Evolutionary conservation across 305 asterid species (phyloP).

Genomic region (Nicotiana rustica): DNA sequence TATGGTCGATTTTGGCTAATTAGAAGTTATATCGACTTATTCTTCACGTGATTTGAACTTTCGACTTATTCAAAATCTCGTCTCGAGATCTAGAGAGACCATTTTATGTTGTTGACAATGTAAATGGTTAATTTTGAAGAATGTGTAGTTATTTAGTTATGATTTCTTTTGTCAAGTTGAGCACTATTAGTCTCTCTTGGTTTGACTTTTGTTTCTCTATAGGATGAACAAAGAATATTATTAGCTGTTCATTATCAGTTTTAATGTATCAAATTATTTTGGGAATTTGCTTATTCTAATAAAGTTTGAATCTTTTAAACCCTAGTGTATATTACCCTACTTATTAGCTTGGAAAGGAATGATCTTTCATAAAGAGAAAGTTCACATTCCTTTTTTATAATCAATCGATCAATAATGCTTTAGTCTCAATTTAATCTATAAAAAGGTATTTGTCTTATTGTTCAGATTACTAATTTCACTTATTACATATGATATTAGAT

Average conservation of each 20-base stretch:
- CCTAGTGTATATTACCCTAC: not conserved
- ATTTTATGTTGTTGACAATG: not conserved
- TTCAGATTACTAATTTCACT: not conserved
- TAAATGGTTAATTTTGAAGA: conserved; percentile 8
- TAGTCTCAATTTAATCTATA: not conserved
- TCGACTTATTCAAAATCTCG: not conserved
- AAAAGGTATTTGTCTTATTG: not conserved
- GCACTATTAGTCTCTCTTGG: not conserved
- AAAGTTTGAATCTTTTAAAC: not conserved
- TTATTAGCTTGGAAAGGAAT: not conserved
- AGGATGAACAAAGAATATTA: conserved; percentile 26
- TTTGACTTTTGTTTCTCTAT: not conserved
- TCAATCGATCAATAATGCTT: not conserved
- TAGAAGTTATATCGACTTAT: conserved; percentile 30
- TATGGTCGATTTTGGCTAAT: conserved; percentile 81
- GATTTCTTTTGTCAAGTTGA: not conserved
- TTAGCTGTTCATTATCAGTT: conserved; percentile 1
- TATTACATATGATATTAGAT: not conserved
- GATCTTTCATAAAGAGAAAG: not conserved
- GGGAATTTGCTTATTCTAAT: not conserved
- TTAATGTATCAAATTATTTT: not conserved
- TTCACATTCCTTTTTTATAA: not conserved
- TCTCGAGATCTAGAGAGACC: conserved; percentile 12
- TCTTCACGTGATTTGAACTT: not conserved
- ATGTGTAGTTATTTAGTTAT: not conserved